Conservation (phyloP, 371 early-diverging fungal species). For the Apophysomyces ossiformis region DNA sequence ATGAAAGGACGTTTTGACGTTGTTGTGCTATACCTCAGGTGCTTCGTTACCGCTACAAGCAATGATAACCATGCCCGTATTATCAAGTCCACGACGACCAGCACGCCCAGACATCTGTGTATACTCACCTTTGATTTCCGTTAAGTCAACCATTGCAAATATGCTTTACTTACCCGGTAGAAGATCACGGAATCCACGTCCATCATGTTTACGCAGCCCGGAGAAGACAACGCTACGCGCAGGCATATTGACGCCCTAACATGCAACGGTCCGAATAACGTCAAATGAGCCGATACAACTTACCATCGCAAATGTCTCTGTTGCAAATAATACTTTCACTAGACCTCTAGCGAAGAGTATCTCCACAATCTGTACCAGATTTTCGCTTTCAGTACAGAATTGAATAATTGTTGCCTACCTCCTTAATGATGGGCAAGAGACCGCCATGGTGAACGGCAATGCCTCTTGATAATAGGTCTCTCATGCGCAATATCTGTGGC, state of each 20-base stretch:
- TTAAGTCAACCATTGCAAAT: not conserved
- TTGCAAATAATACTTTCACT: slow-evolving; percentile 79
- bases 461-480: slow-evolving; percentile 87
- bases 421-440: slow-evolving; percentile 98
- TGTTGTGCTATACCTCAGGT: slow-evolving; percentile 53
- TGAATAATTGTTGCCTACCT: slow-evolving; percentile 51
- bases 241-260: slow-evolving; percentile 98
- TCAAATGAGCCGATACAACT: not conserved
- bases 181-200: slow-evolving; percentile 82
- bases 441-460: slow-evolving; percentile 99
- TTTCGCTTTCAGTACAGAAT: not conserved
- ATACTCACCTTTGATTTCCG: slow-evolving; percentile 81
- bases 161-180: slow-evolving; percentile 60
- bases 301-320: slow-evolving; percentile 62
- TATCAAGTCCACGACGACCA: slow-evolving; percentile 97
- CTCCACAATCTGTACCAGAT: slow-evolving; percentile 82
- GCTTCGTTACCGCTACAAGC: slow-evolving; percentile 72
- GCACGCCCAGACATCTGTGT: slow-evolving; percentile 99
- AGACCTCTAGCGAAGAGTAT: slow-evolving; percentile 94
- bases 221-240: slow-evolving; percentile 96
- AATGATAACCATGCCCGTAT: slow-evolving; percentile 94
- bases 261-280: not conserved
- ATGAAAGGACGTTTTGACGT: not conserved
- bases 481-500: slow-evolving; percentile 92
- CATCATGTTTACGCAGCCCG: slow-evolving; percentile 93